Evolutionary conservation across 331 rosid genomes (phyloP), one percentile per base, ranked within the genome.

Genomic region (Cucumis variabilis): DNA sequence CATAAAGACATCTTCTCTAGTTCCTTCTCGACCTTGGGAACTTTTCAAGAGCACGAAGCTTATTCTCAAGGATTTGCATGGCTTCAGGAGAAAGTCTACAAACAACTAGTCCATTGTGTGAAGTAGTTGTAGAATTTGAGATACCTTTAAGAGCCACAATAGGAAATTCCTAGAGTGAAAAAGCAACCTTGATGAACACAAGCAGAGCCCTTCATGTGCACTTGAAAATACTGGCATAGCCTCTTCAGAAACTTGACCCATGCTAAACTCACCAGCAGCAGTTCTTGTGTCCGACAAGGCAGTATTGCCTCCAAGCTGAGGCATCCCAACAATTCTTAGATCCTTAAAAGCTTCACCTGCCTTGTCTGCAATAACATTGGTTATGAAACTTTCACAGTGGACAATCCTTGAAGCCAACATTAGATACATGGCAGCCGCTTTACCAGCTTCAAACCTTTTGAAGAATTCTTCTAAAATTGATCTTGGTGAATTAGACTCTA

Each of bases 161-260:
- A 88, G 98, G 99, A 91, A 96, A 98, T 89, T 97, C 98, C 99
- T 98, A 97, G 51, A 96, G 89, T 70, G 99, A 87, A 93, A 94
- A 87, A 97, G 99, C 85, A 97, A 89, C 92, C 99, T 94, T 70
- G 98, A 91, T 11, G 98, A 91, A 86, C 98, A 97, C 92, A 97
- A 91, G 90, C 98, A 97, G 77, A 97, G 99, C 88, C 98, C 99
- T 89, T 96, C 98, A 90, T 97, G 98, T 86, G 98, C 98, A 51
- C 98, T 98, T 89, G 99, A 97, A 92, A 97, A 97, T 86, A 97
- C 93, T 53, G 99, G 98, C 92, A 94, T 98, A 78, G 98, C 98
- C 91, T 97, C 99, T 92, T 96, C 98, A 85, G 96, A 98, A 93
- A 97, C 99, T 93, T 96, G 99, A 51, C 99, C 98, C 99, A 97